Evolutionary conservation across 2,329 filamentous ascomycete genomes (phyloP), one percentile per base, ranked within the genome.

Genomic region (Fusarium sp.): DNA sequence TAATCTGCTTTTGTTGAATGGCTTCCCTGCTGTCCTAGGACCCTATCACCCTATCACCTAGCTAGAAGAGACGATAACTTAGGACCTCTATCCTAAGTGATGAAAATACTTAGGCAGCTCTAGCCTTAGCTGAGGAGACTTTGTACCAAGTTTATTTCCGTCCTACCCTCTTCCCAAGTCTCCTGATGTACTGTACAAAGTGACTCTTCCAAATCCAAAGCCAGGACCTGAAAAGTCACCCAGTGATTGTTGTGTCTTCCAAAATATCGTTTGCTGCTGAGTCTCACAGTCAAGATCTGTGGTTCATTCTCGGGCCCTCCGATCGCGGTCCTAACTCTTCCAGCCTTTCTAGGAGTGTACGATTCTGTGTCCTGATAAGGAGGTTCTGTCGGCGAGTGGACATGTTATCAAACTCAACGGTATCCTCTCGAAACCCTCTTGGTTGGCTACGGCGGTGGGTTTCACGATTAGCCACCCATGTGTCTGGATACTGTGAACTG

Each of bases 371-470:
- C 6, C 45, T 24, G 0, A 67, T 22, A 2, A 32, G 3, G 3
- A 8, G 2, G 9, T 69, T 50, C 6, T 68, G 65, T 4, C 57
- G 5, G 12, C 26, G 6, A 2, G 55, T 68, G 0, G 68, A 28
- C 72, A 75, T 63, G 1, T 30, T 32, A 1, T 56, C n/a, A 3
- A 77, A 77, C 8, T 72, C 73, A 0, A 30, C 58, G 0, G 73
- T 75, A 0, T 24, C 42, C 18, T 77, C 73, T 1, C 74, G 65
- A 28, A 72, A 65, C 3, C 63, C 30, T 8, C 47, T 36, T 1
- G 53, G 47, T 6, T 8, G 38, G 10, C 7, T 3, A 22, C 35
- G 35, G 20, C 12, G 26, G 6, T 22, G 14, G 10, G 13, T 12
- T 13, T 35, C n/a, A 2, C 9, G 6, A 8, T 42, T 5, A 3